A percentile compares a stretch with the other conserved stretches of the same genome.
These are phyloP conservation scores for Chlamydomonas eustigma DNA, from an alignment of 139 green algal genomes.

Conservation along the genomic window DNA sequence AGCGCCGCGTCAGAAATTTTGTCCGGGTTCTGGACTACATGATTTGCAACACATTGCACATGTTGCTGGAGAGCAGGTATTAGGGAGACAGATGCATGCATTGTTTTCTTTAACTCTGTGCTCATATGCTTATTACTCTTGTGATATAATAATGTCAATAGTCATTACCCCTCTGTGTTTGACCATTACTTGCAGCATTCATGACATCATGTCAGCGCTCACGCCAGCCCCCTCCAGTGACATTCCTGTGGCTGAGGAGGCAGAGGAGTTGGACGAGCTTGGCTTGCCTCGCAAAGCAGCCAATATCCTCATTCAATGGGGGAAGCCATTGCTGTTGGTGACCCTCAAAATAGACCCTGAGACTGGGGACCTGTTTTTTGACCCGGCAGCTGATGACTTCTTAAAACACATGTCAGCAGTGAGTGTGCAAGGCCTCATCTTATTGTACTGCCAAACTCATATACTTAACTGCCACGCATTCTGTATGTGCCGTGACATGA, in stretches of 20 bases:
- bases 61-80: slow-evolving; percentile 42
- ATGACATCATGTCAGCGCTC: slow-evolving; percentile 37
- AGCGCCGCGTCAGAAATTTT: slow-evolving; percentile 58
- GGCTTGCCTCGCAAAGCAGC: neutral
- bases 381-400: slow-evolving; percentile 30
- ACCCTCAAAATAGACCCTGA: neutral
- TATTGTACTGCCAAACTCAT: neutral
- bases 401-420: neutral
- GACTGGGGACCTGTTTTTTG: slow-evolving; percentile 28
- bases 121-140: too few relatives aligned
- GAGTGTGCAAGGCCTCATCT: neutral
- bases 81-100: too few relatives aligned
- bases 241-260: neutral
- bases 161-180: too few relatives aligned
- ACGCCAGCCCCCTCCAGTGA: slow-evolving; percentile 8
- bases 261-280: neutral
- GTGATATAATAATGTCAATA: too few relatives aligned
- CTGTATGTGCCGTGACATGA: too few relatives aligned
- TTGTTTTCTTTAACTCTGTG: too few relatives aligned
- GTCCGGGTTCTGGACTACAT: slow-evolving; percentile 75
- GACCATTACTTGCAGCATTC: slow-evolving; percentile 28
- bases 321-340: neutral
- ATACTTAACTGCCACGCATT: neutral
- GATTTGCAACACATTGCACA: slow-evolving; percentile 57
- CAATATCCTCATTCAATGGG: neutral